Percentiles rank a stretch among this genome's conserved stretches.
These are phyloP conservation scores for Lactuca saligna DNA, from an alignment of 129 eudicot genomes.

Conservation along the genomic window DNA sequence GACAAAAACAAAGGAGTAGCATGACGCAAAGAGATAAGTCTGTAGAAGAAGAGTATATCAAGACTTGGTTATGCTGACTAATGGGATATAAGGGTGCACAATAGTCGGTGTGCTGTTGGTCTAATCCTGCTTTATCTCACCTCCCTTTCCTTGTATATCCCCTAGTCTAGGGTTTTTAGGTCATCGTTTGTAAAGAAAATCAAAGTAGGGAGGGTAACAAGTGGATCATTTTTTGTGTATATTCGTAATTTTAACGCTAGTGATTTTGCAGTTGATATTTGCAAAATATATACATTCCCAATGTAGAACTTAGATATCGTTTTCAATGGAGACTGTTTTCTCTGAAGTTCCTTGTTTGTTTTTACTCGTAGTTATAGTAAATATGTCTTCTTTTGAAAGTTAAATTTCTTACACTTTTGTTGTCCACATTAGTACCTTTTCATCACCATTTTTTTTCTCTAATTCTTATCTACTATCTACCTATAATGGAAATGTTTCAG, in stretches of 20 bases:
- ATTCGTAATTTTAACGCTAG: not conserved
- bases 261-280: slow-evolving; percentile 29
- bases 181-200: no score
- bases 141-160: no score
- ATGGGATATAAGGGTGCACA: no score
- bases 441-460: not conserved
- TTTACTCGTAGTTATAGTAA: not conserved
- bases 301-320: slow-evolving; percentile 14
- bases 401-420: not conserved
- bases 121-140: no score
- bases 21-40: no score
- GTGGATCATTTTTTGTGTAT: slow-evolving; percentile 21
- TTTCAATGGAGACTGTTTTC: slow-evolving; percentile 15
- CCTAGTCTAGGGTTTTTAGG: no score
- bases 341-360: slow-evolving; percentile 10
- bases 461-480: no score
- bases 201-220: not conserved
- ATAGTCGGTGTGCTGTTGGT: no score
- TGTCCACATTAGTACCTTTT: not conserved
- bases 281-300: slow-evolving; percentile 26
- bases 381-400: slow-evolving; percentile 10
- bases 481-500: no score
- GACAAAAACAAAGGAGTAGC: no score
- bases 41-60: no score
- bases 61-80: no score